These are phyloP conservation scores for Xylaria longipes DNA, from an alignment of 495 filamentous ascomycete genomes.

Conservation along the genomic window DNA sequence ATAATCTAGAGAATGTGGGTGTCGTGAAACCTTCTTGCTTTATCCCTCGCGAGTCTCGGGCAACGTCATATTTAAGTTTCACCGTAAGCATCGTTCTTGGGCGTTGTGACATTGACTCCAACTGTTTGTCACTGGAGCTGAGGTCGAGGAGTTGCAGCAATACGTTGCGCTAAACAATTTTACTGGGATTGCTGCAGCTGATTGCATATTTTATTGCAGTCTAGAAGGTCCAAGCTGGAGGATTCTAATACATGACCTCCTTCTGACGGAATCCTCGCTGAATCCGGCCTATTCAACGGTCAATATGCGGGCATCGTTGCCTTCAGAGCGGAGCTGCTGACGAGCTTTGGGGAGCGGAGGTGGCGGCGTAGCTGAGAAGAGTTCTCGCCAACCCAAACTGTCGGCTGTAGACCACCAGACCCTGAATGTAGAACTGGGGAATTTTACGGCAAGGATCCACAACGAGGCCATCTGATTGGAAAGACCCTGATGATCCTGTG, in stretches of 20 bases:
- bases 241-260: neutral
- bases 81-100: neutral
- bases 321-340: constrained; percentile 11
- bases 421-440: neutral
- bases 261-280: constrained; percentile 1
- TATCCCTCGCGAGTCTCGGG: neutral
- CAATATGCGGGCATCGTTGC: constrained; percentile 3
- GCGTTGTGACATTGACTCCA: constrained; percentile 15
- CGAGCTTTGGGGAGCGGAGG: neutral
- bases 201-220: constrained; percentile 25
- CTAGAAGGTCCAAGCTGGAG: constrained; percentile 13
- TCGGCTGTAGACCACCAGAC: neutral
- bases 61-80: constrained; percentile 21
- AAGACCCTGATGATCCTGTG: constrained; percentile 11
- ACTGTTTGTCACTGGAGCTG: constrained; percentile 13
- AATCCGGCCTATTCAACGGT: neutral
- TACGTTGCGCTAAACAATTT: neutral
- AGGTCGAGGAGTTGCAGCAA: constrained; percentile 2
- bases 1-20: neutral
- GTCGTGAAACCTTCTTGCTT: neutral
- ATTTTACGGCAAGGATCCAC: neutral
- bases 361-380: constrained; percentile 5
- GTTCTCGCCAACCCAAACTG: neutral
- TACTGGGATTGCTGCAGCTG: constrained; percentile 4
- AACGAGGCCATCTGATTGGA: neutral